Percentiles rank a stretch among this genome's conserved stretches.
These are phyloP conservation scores for Bombardia bombarda DNA, from an alignment of 495 filamentous ascomycete species.

Conservation along the genomic window DNA sequence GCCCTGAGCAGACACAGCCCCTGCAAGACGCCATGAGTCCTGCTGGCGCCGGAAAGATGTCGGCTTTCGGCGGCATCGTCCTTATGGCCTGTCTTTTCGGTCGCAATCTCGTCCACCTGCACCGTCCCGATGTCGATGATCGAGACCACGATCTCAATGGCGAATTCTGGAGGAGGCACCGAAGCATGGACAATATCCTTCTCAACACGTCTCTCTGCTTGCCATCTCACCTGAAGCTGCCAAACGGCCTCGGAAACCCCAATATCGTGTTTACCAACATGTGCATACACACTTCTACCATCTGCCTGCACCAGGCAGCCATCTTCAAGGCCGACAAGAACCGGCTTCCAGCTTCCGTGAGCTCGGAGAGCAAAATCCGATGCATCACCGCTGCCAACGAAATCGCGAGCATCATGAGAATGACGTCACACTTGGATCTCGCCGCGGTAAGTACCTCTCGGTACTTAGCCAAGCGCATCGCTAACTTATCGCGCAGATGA, in stretches of 20 bases:
- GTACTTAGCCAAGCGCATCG: not conserved
- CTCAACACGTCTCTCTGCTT: slow-evolving; percentile 78
- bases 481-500: slow-evolving; percentile 55
- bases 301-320: slow-evolving; percentile 94
- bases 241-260: slow-evolving; percentile 62
- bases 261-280: slow-evolving; percentile 96
- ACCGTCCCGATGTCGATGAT: slow-evolving; percentile 78
- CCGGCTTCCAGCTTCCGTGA: slow-evolving; percentile 64
- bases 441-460: slow-evolving; percentile 53
- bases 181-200: slow-evolving; percentile 81
- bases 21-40: slow-evolving; percentile 67
- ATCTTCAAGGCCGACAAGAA: slow-evolving; percentile 97
- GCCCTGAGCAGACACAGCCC: slow-evolving; percentile 57
- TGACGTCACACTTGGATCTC: slow-evolving; percentile 86
- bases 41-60: slow-evolving; percentile 59
- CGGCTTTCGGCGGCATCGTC: slow-evolving; percentile 73
- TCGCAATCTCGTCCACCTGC: slow-evolving; percentile 87
- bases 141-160: slow-evolving; percentile 84
- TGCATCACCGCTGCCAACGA: slow-evolving; percentile 92
- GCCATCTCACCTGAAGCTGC: slow-evolving; percentile 75
- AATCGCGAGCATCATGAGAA: slow-evolving; percentile 93
- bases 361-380: slow-evolving; percentile 80
- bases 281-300: slow-evolving; percentile 92
- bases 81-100: slow-evolving; percentile 86
- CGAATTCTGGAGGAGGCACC: slow-evolving; percentile 92